Evolutionary conservation across 805 yeast genomes (phyloP), one percentile per base, ranked within the genome.

Genomic region (Scheffersomyces ergatensis): DNA sequence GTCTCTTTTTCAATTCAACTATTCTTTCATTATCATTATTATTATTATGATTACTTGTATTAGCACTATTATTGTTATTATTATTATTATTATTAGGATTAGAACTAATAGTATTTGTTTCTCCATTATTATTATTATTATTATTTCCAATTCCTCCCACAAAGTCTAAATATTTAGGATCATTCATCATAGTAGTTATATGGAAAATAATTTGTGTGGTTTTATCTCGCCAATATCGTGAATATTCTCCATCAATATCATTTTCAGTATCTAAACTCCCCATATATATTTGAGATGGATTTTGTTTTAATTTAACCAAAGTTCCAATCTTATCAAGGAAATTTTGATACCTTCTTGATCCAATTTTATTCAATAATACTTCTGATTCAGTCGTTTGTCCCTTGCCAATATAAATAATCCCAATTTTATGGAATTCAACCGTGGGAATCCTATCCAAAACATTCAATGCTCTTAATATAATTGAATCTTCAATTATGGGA

Each of bases 151-250:
- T 84, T 13, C 57, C 53, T 2, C 14, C 8, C n/a, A n/a, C n/a
- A n/a, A n/a, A n/a, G 9, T 21, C 9, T 29, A 29, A 29, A 29
- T 14, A 15, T 29, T 52, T 59, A 33, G 50, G 50, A 38, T 72
- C 68, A 2, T 90, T 89, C 95, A 89, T 89, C 74, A 89, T 60
- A 0, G 96, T 86, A 2, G 89, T 82, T 8, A 86, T 77, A 57
- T 89, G 96, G 59, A 78, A 89, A 8, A 87, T 75, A 32, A 87
- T 62, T 52, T 88, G 96, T 1, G 80, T 70, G 25, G 78, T 77
- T 54, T 83, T 80, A 47, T 84, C 85, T 37, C 76, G 72, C 89
- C 92, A 85, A 37, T 78, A 77, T 39, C 83, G 64, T 0, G 93
- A 87, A 53, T 65, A 83, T 44, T 83, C 80, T 6, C 97, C 97